These are phyloP conservation scores for Amphirosellinia nigrospora DNA, from an alignment of 495 filamentous ascomycete species.

Conservation along the genomic window DNA sequence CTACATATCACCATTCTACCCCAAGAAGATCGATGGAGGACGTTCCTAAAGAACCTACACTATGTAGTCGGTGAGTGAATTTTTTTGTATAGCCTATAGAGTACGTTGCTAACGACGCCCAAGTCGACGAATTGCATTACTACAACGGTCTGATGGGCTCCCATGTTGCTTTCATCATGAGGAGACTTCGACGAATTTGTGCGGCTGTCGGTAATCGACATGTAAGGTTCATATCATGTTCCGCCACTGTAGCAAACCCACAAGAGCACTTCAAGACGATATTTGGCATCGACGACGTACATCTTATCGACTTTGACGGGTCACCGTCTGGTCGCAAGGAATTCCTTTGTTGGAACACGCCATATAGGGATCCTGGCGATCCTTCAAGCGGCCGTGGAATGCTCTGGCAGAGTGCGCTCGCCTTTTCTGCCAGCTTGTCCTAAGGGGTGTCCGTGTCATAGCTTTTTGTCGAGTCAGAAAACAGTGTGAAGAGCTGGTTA, in stretches of 20 bases:
- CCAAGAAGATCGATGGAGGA: slow-evolving; percentile 87
- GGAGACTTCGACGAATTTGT: slow-evolving; percentile 85
- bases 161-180: slow-evolving; percentile 95
- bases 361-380: slow-evolving; percentile 88
- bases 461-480: slow-evolving; percentile 89
- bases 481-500: slow-evolving; percentile 84
- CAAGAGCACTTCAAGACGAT: slow-evolving; percentile 90
- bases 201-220: slow-evolving; percentile 87
- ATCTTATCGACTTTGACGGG: slow-evolving; percentile 86
- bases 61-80: slow-evolving; percentile 79
- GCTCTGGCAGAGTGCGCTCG: slow-evolving; percentile 82
- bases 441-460: slow-evolving; percentile 91
- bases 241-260: slow-evolving; percentile 95
- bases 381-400: slow-evolving; percentile 83
- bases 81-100: neutral
- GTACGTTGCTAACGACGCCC: neutral
- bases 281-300: slow-evolving; percentile 83
- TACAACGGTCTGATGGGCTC: slow-evolving; percentile 96
- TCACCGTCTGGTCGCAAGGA: slow-evolving; percentile 94
- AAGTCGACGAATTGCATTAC: slow-evolving; percentile 85
- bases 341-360: slow-evolving; percentile 98
- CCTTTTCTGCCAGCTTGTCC: slow-evolving; percentile 86
- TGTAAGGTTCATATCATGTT: slow-evolving; percentile 95
- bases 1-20: slow-evolving; percentile 93
- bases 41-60: slow-evolving; percentile 84